phyloP scores from a whole-genome alignment of 192 early-diverging fungal genomes.

The Coemansia sp. region DNA sequence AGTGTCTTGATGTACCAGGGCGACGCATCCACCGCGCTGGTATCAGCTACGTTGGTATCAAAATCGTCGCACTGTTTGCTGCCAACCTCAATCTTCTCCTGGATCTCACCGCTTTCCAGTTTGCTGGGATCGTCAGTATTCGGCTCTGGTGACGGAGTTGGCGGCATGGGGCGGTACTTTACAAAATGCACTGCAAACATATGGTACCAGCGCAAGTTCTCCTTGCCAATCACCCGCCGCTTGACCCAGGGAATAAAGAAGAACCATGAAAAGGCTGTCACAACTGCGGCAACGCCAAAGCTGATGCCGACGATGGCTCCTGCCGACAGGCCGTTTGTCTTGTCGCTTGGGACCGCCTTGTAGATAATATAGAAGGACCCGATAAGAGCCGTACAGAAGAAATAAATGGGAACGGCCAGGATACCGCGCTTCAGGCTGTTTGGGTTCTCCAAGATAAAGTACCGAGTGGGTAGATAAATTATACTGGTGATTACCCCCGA shows the following conservation, averaged over 20 bases:
- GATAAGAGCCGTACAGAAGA: constrained; percentile 65
- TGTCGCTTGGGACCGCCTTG: constrained; percentile 64
- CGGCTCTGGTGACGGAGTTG: constrained; percentile 13
- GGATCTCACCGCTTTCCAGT: constrained; percentile 33
- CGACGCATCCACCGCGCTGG: constrained; percentile 4
- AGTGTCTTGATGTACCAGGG: constrained; percentile 9
- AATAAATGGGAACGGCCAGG: constrained; percentile 67
- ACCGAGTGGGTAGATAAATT: constrained; percentile 67
- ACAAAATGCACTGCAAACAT: constrained; percentile 62
- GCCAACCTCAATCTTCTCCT: constrained; percentile 16
- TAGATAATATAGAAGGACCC: constrained; percentile 69
- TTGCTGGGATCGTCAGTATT: constrained; percentile 20
- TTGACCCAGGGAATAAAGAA: constrained; percentile 69
- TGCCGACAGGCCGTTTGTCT: constrained; percentile 35
- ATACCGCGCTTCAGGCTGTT: constrained; percentile 69
- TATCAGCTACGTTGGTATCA: constrained; percentile 8
- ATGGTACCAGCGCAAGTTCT: constrained; percentile 74
- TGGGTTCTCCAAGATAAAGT: constrained; percentile 59
- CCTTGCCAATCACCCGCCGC: constrained; percentile 63
- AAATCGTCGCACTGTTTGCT: constrained; percentile 18
- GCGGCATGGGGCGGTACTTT: constrained; percentile 50
- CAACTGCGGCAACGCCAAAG: constrained; percentile 59
- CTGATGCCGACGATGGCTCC: constrained; percentile 63
- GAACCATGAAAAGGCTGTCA: constrained; percentile 59
- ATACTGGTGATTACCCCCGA: constrained; percentile 65